These are phyloP conservation scores for Isabelozyma gotoi DNA, from an alignment of 805 yeast species.

Conservation along the genomic window DNA sequence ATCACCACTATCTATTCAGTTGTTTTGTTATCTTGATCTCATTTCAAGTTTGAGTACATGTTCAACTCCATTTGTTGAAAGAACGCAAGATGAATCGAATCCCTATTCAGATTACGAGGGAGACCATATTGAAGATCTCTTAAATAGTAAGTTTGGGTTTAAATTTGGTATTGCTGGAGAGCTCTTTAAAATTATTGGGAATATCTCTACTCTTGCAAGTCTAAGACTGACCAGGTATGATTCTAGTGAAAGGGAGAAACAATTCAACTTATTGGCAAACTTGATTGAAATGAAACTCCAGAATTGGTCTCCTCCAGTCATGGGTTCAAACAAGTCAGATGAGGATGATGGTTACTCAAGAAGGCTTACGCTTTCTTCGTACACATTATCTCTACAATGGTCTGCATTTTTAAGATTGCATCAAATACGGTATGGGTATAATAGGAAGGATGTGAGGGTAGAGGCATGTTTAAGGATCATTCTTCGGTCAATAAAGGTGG, in stretches of 20 bases:
- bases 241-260: slow-evolving; percentile 15
- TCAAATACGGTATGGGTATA: slow-evolving; percentile 25
- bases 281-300: slow-evolving; percentile 25
- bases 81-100: neutral
- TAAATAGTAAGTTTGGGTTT: slow-evolving; percentile 24
- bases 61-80: slow-evolving; percentile 18
- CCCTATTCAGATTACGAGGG: slow-evolving; percentile 9
- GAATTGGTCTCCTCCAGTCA: slow-evolving; percentile 23
- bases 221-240: slow-evolving; percentile 13
- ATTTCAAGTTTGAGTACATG: slow-evolving; percentile 27
- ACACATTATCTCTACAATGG: slow-evolving; percentile 27
- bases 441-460: slow-evolving; percentile 20
- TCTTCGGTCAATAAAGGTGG: slow-evolving; percentile 15
- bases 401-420: slow-evolving; percentile 25
- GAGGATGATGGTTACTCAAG: slow-evolving; percentile 4
- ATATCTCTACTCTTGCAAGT: slow-evolving; percentile 23
- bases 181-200: slow-evolving; percentile 23
- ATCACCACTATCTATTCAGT: slow-evolving; percentile 20
- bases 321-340: slow-evolving; percentile 12
- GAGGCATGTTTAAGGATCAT: slow-evolving; percentile 21
- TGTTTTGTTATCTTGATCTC: slow-evolving; percentile 27
- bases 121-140: slow-evolving; percentile 14
- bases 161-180: slow-evolving; percentile 29
- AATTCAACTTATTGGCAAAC: slow-evolving; percentile 20
- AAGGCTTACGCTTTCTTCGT: slow-evolving; percentile 13